phyloP scores from a whole-genome alignment of 78 protist genomes.

The Dictyostelium discoideum region DNA sequence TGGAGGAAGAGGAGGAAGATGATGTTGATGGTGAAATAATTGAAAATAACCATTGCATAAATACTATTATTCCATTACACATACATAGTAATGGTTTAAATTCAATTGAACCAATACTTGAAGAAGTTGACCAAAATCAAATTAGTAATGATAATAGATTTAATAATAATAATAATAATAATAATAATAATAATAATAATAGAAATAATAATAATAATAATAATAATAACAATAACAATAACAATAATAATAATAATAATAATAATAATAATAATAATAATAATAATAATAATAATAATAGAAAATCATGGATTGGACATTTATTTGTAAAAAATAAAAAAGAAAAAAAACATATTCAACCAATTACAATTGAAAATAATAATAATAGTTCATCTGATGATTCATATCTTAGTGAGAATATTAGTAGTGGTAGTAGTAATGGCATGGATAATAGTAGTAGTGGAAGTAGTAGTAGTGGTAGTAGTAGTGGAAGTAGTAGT shows the following conservation, averaged over 20 bases:
- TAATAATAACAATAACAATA: neutral
- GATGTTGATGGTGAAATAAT: neutral
- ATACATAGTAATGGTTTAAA: neutral
- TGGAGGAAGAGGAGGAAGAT: neutral
- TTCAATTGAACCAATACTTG: neutral
- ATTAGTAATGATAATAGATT: neutral
- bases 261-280: neutral
- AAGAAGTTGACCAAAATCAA: neutral
- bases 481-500: neutral
- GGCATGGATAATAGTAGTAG: neutral
- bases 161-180: too few relatives aligned
- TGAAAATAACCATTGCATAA: neutral
- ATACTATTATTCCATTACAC: neutral
- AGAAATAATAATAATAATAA: neutral
- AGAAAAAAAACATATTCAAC: neutral
- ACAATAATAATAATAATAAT: too few relatives aligned
- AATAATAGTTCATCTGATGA: neutral
- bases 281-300: neutral
- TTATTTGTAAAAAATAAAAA: neutral
- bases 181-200: neutral
- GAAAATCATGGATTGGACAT: neutral
- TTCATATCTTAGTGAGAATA: neutral
- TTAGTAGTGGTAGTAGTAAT: neutral
- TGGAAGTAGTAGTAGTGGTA: neutral
- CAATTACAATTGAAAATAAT: neutral